A percentile compares a stretch with the other conserved stretches of the same genome.
Conservation (phyloP, 2,329 filamentous ascomycete genomes). For the Colletotrichum tropicicola region DNA sequence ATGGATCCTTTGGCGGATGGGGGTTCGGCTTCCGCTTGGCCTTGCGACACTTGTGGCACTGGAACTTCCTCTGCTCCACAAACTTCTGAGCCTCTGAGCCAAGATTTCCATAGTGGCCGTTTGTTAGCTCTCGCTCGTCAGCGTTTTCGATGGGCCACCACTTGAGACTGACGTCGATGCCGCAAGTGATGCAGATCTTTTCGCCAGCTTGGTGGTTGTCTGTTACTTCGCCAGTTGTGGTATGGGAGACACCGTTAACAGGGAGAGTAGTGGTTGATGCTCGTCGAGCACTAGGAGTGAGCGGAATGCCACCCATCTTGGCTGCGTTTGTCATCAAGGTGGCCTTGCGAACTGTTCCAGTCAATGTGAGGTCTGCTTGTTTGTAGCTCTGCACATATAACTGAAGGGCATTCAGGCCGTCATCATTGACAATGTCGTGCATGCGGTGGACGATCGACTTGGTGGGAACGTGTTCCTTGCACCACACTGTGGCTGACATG, state of each 20-base stretch:
- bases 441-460: slow-evolving; percentile 82
- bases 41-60: slow-evolving; percentile 81
- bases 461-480: slow-evolving; percentile 82
- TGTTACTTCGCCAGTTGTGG: not conserved
- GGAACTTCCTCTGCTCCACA: slow-evolving; percentile 68
- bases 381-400: slow-evolving; percentile 91
- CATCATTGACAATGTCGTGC: slow-evolving; percentile 76
- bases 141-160: slow-evolving; percentile 72
- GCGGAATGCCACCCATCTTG: slow-evolving; percentile 53
- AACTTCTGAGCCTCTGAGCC: slow-evolving; percentile 68
- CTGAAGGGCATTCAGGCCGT: slow-evolving; percentile 83
- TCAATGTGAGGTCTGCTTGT: slow-evolving; percentile 89
- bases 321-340: slow-evolving; percentile 76
- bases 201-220: slow-evolving; percentile 48
- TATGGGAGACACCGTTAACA: slow-evolving; percentile 32
- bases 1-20: slow-evolving; percentile 34
- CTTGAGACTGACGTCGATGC: slow-evolving; percentile 76
- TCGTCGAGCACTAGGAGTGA: slow-evolving; percentile 57
- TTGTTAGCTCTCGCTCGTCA: slow-evolving; percentile 61
- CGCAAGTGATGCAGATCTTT: slow-evolving; percentile 71
- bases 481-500: slow-evolving; percentile 91
- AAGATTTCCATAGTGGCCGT: slow-evolving; percentile 58
- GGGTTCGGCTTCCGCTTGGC: slow-evolving; percentile 54
- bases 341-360: slow-evolving; percentile 92
- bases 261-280: slow-evolving; percentile 61